These are phyloP conservation scores for Vigna reflexopilosa DNA, from an alignment of 306 rosid genomes.

Conservation along the genomic window DNA sequence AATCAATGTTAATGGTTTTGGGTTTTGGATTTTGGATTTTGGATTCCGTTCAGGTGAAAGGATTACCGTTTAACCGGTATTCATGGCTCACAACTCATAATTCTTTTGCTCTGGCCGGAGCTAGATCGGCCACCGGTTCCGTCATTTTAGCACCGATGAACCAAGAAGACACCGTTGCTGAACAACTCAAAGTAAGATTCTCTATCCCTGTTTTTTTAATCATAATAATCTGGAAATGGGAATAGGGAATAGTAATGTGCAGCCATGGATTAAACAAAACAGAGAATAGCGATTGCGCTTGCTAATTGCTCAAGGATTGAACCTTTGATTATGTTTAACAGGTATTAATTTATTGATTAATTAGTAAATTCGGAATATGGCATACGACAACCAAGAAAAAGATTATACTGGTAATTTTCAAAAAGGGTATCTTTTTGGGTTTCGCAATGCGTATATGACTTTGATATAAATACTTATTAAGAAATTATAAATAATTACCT, in stretches of 20 bases:
- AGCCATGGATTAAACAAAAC: background rate
- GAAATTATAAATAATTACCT: too few relatives aligned
- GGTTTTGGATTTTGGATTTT: background rate
- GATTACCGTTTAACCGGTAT: conserved; percentile 77
- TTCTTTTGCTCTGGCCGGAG: conserved; percentile 73
- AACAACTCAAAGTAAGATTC: conserved; percentile 75
- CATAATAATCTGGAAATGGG: background rate
- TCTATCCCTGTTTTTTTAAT: conserved; percentile 4
- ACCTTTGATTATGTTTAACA: background rate
- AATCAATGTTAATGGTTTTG: background rate
- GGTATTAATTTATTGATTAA: background rate
- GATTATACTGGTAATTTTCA: background rate
- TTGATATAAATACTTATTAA: too few relatives aligned
- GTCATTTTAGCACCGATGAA: conserved; percentile 67
- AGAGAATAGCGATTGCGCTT: background rate
- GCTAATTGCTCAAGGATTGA: background rate
- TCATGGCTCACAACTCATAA: conserved; percentile 98
- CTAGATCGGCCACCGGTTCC: conserved; percentile 70
- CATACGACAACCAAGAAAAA: conserved; percentile 22
- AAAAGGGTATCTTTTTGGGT: background rate
- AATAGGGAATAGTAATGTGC: conserved; percentile 11
- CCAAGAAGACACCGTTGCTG: conserved; percentile 75
- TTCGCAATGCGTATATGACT: too few relatives aligned
- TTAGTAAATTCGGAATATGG: conserved; percentile 12
- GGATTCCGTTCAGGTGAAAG: conserved; percentile 58